phyloP scores from a whole-genome alignment of 2,329 filamentous ascomycete species.

The Talaromyces sp. region DNA sequence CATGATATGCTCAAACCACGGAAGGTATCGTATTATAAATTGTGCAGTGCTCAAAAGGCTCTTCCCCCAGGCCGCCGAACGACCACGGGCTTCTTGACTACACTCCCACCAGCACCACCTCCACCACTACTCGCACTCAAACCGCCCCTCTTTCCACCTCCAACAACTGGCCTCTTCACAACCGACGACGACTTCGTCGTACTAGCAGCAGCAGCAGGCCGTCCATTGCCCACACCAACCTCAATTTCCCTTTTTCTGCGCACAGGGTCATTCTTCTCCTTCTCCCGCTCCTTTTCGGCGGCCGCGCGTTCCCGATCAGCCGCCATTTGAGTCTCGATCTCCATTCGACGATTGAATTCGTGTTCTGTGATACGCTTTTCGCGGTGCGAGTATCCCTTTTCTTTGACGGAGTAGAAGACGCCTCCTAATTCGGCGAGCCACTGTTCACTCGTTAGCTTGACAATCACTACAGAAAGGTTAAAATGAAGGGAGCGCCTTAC shows the following conservation, averaged over 20 bases:
- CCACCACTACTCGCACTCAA: conserved; percentile 23
- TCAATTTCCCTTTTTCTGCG: conserved; percentile 37
- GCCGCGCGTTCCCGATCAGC: conserved; percentile 66
- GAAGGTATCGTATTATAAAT: not conserved
- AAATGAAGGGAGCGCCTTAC: conserved; percentile 30
- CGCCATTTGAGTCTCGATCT: conserved; percentile 89
- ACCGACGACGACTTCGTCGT: conserved; percentile 21
- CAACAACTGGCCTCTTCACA: conserved; percentile 33
- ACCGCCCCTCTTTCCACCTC: conserved; percentile 28
- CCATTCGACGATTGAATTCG: conserved; percentile 88
- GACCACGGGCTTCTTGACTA: conserved; percentile 38
- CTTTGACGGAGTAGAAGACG: conserved; percentile 95
- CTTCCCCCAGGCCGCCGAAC: conserved; percentile 33
- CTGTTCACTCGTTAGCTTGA: conserved; percentile 21
- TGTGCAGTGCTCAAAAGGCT: conserved; percentile 25
- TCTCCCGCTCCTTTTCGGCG: conserved; percentile 38
- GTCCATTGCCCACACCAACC: conserved; percentile 21
- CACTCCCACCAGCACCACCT: conserved; percentile 32
- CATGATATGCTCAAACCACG: not conserved
- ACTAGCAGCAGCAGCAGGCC: conserved; percentile 3
- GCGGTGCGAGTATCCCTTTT: conserved; percentile 88
- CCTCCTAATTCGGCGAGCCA: conserved; percentile 96
- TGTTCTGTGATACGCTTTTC: conserved; percentile 84
- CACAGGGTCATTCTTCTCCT: conserved; percentile 33
- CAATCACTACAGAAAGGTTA: not conserved